Evolutionary conservation across 2,329 filamentous ascomycete species (phyloP).

Genomic region (Ophiostoma perfectum): DNA sequence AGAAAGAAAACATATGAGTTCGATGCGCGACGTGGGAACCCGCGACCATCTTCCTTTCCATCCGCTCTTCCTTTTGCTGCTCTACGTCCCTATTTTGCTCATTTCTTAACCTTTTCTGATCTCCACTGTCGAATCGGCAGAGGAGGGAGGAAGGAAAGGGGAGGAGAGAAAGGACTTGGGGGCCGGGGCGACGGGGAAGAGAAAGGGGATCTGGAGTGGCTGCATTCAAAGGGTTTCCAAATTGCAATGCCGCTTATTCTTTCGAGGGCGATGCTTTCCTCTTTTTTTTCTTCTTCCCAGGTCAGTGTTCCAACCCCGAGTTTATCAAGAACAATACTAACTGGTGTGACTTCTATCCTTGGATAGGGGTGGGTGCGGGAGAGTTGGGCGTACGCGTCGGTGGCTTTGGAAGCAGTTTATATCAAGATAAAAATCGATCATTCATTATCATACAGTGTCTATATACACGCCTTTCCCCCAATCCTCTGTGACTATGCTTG

Average conservation of each 20-base stretch:
- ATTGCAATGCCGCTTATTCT: slow-evolving; percentile 31
- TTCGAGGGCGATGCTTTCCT: slow-evolving; percentile 27
- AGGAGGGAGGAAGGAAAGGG: no score
- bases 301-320: slow-evolving; percentile 15
- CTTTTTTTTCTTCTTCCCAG: slow-evolving; percentile 21
- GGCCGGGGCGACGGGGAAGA: neutral
- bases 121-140: no score
- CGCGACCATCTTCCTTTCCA: neutral
- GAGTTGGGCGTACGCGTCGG: neutral
- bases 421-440: neutral
- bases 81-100: neutral
- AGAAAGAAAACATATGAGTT: slow-evolving; percentile 27
- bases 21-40: slow-evolving; percentile 28
- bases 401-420: no score
- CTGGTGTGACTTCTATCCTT: slow-evolving; percentile 5
- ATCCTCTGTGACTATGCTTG: neutral
- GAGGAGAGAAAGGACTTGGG: no score
- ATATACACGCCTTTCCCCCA: neutral
- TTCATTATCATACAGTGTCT: slow-evolving; percentile 12
- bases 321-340: slow-evolving; percentile 23
- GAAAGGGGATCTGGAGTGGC: neutral
- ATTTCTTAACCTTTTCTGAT: no score
- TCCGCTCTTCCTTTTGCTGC: neutral
- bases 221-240: slow-evolving; percentile 21
- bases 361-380: slow-evolving; percentile 1